phyloP scores from a whole-genome alignment of 352 stramenopile species.

The Phytopythium chamaehyphon region DNA sequence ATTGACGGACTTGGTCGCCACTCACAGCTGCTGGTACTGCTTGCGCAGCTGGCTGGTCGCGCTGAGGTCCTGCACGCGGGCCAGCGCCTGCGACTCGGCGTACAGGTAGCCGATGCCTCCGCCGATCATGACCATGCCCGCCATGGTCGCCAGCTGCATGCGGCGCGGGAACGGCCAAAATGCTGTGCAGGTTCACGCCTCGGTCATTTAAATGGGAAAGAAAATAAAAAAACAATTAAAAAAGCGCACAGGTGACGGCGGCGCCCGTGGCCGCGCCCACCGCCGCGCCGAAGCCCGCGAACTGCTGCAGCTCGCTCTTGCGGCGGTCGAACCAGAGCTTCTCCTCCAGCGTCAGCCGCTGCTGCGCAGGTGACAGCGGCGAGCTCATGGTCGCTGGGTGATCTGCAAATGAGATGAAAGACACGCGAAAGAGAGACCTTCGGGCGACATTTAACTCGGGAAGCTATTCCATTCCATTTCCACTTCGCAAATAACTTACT shows the following conservation, averaged over 20 bases:
- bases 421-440: conserved; percentile 2
- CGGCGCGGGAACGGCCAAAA: conserved; percentile 63
- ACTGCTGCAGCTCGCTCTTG: conserved; percentile 62
- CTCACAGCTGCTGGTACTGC: conserved; percentile 76
- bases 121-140: conserved; percentile 55
- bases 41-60: conserved; percentile 73
- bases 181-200: conserved; percentile 15
- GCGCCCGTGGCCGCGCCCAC: conserved; percentile 45
- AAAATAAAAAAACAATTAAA: not conserved
- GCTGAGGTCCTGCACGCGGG: conserved; percentile 71
- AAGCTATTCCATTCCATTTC: no score
- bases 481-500: no score
- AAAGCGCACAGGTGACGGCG: conserved; percentile 50
- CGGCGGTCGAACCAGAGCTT: conserved; percentile 80
- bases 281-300: conserved; percentile 48
- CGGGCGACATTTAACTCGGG: not conserved
- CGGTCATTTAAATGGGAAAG: not conserved
- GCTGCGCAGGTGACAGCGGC: conserved; percentile 12
- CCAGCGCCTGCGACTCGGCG: conserved; percentile 66
- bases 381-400: not conserved
- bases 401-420: not conserved
- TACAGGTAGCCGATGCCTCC: conserved; percentile 59
- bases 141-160: conserved; percentile 56
- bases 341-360: conserved; percentile 73
- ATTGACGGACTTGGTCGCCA: not conserved